Evolutionary conservation across 805 yeast species (phyloP).

Genomic region (Candida koratica): DNA sequence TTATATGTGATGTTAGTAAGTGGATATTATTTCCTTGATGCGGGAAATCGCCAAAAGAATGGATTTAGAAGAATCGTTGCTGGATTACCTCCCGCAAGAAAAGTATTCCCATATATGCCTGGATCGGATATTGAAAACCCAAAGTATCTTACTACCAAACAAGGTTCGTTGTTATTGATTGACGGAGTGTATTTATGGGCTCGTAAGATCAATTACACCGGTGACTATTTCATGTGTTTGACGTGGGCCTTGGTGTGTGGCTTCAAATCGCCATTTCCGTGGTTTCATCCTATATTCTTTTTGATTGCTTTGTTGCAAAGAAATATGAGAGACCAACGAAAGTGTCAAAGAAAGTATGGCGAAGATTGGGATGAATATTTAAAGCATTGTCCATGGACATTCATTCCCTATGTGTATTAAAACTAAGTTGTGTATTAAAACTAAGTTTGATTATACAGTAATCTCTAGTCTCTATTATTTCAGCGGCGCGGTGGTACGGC

Average conservation of each 20-base stretch:
- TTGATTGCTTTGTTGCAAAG: slow-evolving; percentile 83
- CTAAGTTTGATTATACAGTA: no score
- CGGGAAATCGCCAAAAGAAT: slow-evolving; percentile 93
- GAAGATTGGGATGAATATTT: slow-evolving; percentile 88
- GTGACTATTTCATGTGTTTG: slow-evolving; percentile 82
- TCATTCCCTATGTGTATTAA: slow-evolving; percentile 82
- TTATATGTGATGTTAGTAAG: slow-evolving; percentile 54
- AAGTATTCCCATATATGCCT: slow-evolving; percentile 91
- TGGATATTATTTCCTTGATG: slow-evolving; percentile 91
- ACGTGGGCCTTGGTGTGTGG: slow-evolving; percentile 95
- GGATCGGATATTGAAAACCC: slow-evolving; percentile 80
- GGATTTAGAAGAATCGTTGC: slow-evolving; percentile 79
- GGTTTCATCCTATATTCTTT: slow-evolving; percentile 94
- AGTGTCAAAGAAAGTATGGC: slow-evolving; percentile 86
- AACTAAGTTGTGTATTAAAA: no score
- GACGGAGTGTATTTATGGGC: slow-evolving; percentile 96
- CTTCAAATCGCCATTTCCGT: slow-evolving; percentile 80
- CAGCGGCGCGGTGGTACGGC: no score
- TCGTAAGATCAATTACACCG: slow-evolving; percentile 92
- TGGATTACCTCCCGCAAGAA: slow-evolving; percentile 74
- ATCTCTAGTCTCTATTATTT: no score
- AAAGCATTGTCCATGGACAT: slow-evolving; percentile 84
- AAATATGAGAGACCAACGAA: slow-evolving; percentile 79
- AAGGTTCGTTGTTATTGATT: slow-evolving; percentile 78
- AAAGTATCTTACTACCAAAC: slow-evolving; percentile 73